Conservation (phyloP, 768 basidiomycete species). For the Tulasnella sp. region DNA sequence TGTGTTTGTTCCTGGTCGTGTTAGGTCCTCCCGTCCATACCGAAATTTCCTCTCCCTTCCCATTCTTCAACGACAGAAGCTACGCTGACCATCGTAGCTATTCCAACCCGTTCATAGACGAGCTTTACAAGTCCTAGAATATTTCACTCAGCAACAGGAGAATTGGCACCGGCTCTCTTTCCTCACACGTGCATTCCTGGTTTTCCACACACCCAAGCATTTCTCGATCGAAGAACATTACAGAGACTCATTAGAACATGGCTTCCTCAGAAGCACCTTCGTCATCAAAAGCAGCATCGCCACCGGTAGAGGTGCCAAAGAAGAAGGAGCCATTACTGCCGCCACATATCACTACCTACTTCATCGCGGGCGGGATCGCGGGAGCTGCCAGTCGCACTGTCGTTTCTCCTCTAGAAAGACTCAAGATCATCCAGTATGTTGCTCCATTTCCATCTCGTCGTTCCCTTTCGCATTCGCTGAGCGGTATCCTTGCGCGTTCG, state of each 20-base stretch:
- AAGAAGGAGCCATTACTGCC: constrained; percentile 26
- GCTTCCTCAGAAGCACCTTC: constrained; percentile 1
- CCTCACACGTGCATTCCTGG: neutral
- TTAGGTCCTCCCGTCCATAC: neutral
- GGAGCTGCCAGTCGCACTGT: constrained; percentile 80
- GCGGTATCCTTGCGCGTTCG: constrained; percentile 13
- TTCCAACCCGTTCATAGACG: neutral
- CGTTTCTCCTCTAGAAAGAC: constrained; percentile 83
- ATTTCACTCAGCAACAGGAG: neutral
- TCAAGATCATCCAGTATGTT: constrained; percentile 95
- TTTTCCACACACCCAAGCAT: neutral
- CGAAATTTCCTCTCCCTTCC: neutral
- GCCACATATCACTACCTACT: constrained; percentile 47
- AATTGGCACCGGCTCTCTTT: neutral
- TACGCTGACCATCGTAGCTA: neutral
- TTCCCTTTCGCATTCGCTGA: neutral
- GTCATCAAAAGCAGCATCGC: neutral
- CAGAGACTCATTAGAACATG: neutral
- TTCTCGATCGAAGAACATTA: neutral
- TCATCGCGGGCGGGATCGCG: constrained; percentile 54
- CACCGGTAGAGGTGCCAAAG: neutral
- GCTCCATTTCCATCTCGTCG: constrained; percentile 19
- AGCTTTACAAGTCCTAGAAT: neutral
- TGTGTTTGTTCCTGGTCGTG: neutral
- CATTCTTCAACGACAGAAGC: neutral